Evolutionary conservation across 805 yeast species (phyloP), one percentile per base, ranked within the genome.

Genomic region (Teunomyces stri): DNA sequence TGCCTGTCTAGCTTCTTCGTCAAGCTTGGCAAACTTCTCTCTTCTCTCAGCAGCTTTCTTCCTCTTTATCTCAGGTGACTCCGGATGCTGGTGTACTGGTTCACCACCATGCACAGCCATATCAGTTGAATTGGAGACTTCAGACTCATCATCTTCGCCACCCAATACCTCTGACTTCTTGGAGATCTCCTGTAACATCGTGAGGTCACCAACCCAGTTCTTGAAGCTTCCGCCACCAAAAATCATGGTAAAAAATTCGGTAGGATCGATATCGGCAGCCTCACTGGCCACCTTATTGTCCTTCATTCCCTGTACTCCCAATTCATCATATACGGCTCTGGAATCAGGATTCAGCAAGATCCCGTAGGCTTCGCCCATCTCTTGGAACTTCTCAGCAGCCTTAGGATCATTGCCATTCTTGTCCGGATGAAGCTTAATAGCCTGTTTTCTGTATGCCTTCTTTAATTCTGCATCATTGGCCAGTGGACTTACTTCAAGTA

Each of bases 401-500:
- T 80, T 79, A 35, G 94, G 95, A 63, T 94, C 96, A 59, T 87
- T 84, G n/a, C 96, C 96, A 61, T 92, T 89, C 72, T 94, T 94
- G 65, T 94, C 99, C 1, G 99, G 99, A 65, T 92, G 99, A 43
- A 88, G 87, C 48, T 74, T 76, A 66, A 92, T 86, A 6, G 98
- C 98, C 65, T 83, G 82, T 64, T 87, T 87, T 52, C 99, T 78
- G 67, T 94, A 94, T 0, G 97, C 96, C 64, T 89, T 89, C 68
- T 94, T 94, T 66, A 94, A 88, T 53, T 94, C 96, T 9, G 80
- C 72, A 4, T 84, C 84, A 0, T 87, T 77, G 15, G 97, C 97
- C 10, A 79, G 79, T 16, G 84, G 76, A 21, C 68, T 56, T 13
- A 92, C 85, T 31, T 81, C 87, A 43, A 94, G 71, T 12, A 83